These are phyloP conservation scores for Boletellus emodensis DNA, from an alignment of 768 basidiomycete genomes.

Conservation along the genomic window DNA sequence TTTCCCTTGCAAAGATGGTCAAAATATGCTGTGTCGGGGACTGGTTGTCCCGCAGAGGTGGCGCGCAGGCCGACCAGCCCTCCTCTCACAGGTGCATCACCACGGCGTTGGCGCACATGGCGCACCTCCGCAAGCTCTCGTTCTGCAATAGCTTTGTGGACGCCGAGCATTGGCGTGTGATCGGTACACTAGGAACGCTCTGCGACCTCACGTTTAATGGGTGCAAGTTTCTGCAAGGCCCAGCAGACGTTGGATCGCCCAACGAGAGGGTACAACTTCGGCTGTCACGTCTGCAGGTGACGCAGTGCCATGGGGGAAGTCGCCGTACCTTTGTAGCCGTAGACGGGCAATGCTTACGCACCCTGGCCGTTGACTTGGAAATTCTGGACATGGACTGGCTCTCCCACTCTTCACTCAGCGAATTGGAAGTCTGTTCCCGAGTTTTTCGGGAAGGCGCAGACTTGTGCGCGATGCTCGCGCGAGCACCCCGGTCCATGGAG, in stretches of 20 bases:
- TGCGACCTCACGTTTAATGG: slow-evolving; percentile 10
- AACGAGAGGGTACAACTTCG: slow-evolving; percentile 1
- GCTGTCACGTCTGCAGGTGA: slow-evolving; percentile 6
- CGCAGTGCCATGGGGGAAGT: fast-evolving
- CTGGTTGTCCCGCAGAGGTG: neutral
- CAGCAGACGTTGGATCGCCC: neutral
- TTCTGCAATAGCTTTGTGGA: slow-evolving; percentile 11
- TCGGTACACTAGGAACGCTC: slow-evolving; percentile 12
- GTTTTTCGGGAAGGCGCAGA: too few relatives aligned
- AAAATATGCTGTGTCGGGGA: slow-evolving; percentile 15
- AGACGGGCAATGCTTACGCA: neutral
- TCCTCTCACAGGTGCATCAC: neutral
- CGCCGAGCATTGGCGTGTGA: slow-evolving; percentile 11
- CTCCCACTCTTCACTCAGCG: neutral
- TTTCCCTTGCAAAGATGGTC: slow-evolving; percentile 30
- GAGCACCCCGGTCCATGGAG: neutral
- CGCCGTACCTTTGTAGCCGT: neutral
- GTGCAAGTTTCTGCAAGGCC: slow-evolving; percentile 1
- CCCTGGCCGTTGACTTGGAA: neutral
- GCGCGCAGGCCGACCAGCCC: neutral
- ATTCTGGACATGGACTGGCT: neutral
- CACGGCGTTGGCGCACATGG: slow-evolving; percentile 16
- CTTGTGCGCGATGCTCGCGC: neutral
- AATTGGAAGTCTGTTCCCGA: neutral
- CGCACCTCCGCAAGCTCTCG: slow-evolving; percentile 10